Conservation (phyloP, 2,329 filamentous ascomycete species). For the Fusarium pseudograminearum region DNA sequence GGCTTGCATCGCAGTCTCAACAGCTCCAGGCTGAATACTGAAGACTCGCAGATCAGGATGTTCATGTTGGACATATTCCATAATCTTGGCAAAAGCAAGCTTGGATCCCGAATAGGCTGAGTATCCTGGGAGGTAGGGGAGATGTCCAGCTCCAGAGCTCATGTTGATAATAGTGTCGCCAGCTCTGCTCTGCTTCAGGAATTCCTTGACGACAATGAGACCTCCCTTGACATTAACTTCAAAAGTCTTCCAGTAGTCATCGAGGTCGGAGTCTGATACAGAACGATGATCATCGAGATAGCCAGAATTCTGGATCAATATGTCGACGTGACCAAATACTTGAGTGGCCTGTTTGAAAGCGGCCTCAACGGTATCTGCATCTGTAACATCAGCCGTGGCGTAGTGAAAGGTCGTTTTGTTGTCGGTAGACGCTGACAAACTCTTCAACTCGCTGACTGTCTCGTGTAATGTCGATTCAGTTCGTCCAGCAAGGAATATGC, state of each 20-base stretch:
- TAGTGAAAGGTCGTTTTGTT: background rate
- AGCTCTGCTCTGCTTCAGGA: background rate
- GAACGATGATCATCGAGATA: conserved; percentile 6
- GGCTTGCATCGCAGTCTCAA: conserved; percentile 9
- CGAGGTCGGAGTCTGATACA: background rate
- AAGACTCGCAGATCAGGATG: conserved; percentile 1
- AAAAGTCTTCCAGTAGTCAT: conserved; percentile 5
- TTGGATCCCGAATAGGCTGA: conserved; percentile 11
- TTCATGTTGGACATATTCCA: background rate
- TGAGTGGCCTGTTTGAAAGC: background rate
- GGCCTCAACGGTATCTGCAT: background rate
- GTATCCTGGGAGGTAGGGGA: background rate
- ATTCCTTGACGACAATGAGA: background rate
- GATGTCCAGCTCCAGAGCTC: conserved; percentile 8
- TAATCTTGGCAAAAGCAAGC: conserved; percentile 8
- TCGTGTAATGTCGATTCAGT: background rate
- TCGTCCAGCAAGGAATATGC: background rate
- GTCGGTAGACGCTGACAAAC: background rate
- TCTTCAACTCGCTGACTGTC: background rate
- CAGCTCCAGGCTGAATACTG: conserved; percentile 9
- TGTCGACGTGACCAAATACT: background rate
- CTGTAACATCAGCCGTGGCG: background rate
- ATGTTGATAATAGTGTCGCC: conserved; percentile 8
- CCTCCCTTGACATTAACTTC: conserved; percentile 13
- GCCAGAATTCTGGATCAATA: conserved; percentile 9